Percentiles rank a stretch among this genome's conserved stretches.
These are phyloP conservation scores for Rhododendron kiyosumense DNA, from an alignment of 148 eudicot species.

Conservation along the genomic window DNA sequence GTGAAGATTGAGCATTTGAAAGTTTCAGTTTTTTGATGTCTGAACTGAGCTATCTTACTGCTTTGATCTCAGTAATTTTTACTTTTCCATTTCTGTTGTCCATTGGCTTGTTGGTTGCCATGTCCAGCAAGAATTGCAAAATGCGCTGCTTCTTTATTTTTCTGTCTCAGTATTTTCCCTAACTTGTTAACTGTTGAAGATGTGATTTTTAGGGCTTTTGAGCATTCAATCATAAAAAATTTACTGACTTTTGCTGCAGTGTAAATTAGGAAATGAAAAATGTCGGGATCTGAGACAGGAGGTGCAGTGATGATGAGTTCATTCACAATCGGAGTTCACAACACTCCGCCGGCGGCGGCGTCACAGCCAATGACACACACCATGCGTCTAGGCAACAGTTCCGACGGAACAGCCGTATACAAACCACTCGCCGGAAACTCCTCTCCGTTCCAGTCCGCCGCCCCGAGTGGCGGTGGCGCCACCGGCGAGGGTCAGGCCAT, in stretches of 20 bases:
- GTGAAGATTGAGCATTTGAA: background rate
- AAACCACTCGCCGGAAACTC: conserved; percentile 18
- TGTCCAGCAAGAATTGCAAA: background rate
- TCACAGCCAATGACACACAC: conserved; percentile 13
- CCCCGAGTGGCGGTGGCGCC: background rate
- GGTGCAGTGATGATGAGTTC: conserved; percentile 10
- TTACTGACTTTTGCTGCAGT: background rate
- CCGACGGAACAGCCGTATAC: conserved; percentile 26
- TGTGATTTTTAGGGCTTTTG: background rate
- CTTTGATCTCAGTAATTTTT: background rate
- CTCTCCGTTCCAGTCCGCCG: conserved; percentile 8
- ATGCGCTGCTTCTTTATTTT: background rate
- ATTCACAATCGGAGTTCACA: conserved; percentile 8
- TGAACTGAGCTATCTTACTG: background rate
- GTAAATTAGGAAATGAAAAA: background rate
- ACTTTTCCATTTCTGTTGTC: background rate
- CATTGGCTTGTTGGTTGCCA: background rate
- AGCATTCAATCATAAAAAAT: background rate
- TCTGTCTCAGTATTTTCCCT: background rate
- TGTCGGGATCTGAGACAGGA: conserved; percentile 22
- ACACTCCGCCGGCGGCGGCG: background rate
- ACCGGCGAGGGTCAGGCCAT: background rate
- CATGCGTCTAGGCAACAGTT: conserved; percentile 17
- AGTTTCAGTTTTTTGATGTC: background rate
- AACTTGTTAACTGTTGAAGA: background rate